These are phyloP conservation scores for Pseudocercospora fuligena DNA, from an alignment of 2,329 filamentous ascomycete genomes.

Conservation along the genomic window DNA sequence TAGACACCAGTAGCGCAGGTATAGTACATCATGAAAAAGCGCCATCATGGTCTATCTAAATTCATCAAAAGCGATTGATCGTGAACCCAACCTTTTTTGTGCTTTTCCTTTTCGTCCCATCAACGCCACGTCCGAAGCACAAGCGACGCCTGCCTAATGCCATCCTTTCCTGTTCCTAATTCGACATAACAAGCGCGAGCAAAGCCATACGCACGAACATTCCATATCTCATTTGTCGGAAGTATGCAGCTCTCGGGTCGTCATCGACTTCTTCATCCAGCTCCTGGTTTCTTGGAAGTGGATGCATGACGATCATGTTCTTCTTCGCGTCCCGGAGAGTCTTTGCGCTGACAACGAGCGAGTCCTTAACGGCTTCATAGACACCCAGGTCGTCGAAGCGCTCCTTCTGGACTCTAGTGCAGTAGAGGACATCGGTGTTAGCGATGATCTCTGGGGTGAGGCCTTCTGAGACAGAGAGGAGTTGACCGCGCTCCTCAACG, in stretches of 20 bases:
- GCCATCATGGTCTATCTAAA: neutral
- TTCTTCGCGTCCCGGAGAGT: slow-evolving; percentile 89
- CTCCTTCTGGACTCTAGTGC: slow-evolving; percentile 95
- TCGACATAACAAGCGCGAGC: slow-evolving; percentile 87
- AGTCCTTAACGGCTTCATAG: slow-evolving; percentile 87
- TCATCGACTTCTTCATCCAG: slow-evolving; percentile 96
- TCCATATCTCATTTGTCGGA: slow-evolving; percentile 99
- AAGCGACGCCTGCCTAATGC: too few relatives aligned
- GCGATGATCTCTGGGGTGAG: slow-evolving; percentile 87
- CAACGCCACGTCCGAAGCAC: neutral
- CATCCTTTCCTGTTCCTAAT: neutral
- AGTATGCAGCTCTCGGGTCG: slow-evolving; percentile 95
- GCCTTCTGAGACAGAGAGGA: slow-evolving; percentile 74
- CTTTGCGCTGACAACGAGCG: slow-evolving; percentile 86
- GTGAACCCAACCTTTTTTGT: neutral
- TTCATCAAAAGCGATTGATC: neutral
- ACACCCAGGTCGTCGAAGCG: slow-evolving; percentile 78
- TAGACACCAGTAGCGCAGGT: neutral
- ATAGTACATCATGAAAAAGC: neutral
- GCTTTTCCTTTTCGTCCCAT: neutral
- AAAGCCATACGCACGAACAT: slow-evolving; percentile 98
- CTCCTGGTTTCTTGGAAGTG: slow-evolving; percentile 90
- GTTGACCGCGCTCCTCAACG: slow-evolving; percentile 74
- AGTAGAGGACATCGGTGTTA: slow-evolving; percentile 90
- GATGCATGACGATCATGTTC: slow-evolving; percentile 94